Conservation (phyloP, 106 monocot genomes). For the Phalaenopsis equestris region DNA sequence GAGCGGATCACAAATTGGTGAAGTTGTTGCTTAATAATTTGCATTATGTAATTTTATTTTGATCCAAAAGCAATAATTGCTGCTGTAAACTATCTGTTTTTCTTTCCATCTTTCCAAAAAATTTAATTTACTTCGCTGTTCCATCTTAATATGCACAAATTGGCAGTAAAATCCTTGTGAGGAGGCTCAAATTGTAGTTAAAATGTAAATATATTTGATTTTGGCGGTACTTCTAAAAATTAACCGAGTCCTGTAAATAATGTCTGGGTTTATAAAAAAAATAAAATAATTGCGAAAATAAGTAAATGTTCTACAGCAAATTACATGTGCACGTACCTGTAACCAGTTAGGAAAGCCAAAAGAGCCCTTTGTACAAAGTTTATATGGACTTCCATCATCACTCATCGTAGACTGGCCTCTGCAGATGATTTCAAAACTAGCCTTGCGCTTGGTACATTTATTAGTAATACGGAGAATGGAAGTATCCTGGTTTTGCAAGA, state of each 20-base stretch:
- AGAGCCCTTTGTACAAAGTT: slow-evolving; percentile 34
- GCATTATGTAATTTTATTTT: background rate
- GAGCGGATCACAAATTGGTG: too few relatives aligned
- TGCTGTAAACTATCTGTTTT: background rate
- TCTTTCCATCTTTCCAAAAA: background rate
- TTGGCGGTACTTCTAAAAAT: background rate
- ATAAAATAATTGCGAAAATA: background rate
- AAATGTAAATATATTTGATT: background rate
- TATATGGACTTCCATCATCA: slow-evolving; percentile 29
- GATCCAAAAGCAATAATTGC: background rate
- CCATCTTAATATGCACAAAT: background rate
- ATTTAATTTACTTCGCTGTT: background rate
- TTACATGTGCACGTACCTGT: slow-evolving; percentile 25
- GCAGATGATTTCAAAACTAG: slow-evolving; percentile 43
- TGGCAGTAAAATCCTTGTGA: background rate
- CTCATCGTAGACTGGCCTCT: slow-evolving; percentile 33
- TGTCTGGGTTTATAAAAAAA: background rate
- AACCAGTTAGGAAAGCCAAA: slow-evolving; percentile 68
- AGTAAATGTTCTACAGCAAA: background rate
- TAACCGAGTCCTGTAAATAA: background rate
- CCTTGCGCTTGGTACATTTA: slow-evolving; percentile 30
- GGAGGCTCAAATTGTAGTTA: background rate
- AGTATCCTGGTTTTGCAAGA: slow-evolving; percentile 38
- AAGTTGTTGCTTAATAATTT: too few relatives aligned
- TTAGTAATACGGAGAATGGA: slow-evolving; percentile 52